Evolutionary conservation across 495 filamentous ascomycete species (phyloP).

Genomic region (Rusavskia elegans): DNA sequence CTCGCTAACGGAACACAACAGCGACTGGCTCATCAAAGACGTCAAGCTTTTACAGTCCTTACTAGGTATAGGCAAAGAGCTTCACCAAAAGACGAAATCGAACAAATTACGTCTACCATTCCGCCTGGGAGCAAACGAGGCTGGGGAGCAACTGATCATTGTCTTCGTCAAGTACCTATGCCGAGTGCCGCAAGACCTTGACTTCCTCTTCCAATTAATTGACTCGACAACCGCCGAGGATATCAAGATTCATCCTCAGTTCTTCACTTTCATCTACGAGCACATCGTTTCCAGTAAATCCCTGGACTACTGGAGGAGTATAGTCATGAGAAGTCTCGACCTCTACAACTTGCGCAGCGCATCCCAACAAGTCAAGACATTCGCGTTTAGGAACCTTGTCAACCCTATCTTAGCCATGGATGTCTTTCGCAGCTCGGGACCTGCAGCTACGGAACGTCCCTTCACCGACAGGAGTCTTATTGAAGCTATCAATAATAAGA

Average conservation of each 20-base stretch:
- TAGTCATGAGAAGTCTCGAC: constrained; percentile 76
- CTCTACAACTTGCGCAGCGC: constrained; percentile 64
- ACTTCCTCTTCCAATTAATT: constrained; percentile 76
- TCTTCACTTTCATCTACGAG: constrained; percentile 71
- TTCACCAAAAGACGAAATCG: constrained; percentile 53
- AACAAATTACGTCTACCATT: constrained; percentile 43
- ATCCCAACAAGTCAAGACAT: constrained; percentile 80
- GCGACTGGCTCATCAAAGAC: constrained; percentile 64
- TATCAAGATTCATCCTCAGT: constrained; percentile 54
- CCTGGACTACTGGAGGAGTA: constrained; percentile 72
- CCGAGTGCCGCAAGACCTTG: constrained; percentile 60
- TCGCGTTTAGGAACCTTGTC: constrained; percentile 77
- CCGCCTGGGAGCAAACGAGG: constrained; percentile 77
- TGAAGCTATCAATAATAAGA: constrained; percentile 78
- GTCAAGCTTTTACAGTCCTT: constrained; percentile 54
- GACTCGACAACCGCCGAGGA: constrained; percentile 73
- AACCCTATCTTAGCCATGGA: constrained; percentile 98
- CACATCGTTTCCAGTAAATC: constrained; percentile 73
- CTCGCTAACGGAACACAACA: constrained; percentile 42
- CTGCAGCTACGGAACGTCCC: constrained; percentile 25
- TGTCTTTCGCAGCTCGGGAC: constrained; percentile 41
- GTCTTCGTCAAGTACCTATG: constrained; percentile 68
- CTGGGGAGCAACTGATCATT: constrained; percentile 73
- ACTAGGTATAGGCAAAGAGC: constrained; percentile 49
- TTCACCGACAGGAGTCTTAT: constrained; percentile 80